Conservation (phyloP, 1,284 basidiomycete species). For the Apiotrichum domesticum region DNA sequence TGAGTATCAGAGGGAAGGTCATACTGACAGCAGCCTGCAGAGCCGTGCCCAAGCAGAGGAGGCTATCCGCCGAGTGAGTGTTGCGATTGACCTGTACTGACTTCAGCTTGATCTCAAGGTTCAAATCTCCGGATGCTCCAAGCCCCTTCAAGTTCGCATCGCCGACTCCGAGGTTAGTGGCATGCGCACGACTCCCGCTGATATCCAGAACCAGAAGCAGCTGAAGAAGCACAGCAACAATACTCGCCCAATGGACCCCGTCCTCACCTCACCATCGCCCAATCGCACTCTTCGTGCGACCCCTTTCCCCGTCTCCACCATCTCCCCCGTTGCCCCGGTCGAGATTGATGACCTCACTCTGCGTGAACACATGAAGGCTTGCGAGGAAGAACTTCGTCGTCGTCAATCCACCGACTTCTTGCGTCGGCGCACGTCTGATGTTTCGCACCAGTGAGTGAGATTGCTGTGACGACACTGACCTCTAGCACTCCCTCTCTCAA, state of each 20-base stretch:
- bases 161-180: slow-evolving; percentile 35
- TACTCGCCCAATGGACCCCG: background rate
- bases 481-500: background rate
- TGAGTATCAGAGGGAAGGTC: slow-evolving; percentile 4
- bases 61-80: slow-evolving; percentile 27
- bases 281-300: background rate
- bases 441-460: background rate
- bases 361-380: background rate
- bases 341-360: background rate
- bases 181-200: background rate
- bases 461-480: background rate
- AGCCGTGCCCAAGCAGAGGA: slow-evolving; percentile 34
- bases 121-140: slow-evolving; percentile 21
- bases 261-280: too few species aligned
- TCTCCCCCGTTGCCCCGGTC: background rate
- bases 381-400: background rate
- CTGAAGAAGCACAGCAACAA: slow-evolving; percentile 4
- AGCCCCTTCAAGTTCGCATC: slow-evolving; percentile 32
- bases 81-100: background rate
- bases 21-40: slow-evolving; percentile 7
- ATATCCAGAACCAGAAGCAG: slow-evolving; percentile 12
- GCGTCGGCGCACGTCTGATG: background rate
- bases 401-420: background rate
- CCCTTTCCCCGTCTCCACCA: background rate
- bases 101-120: slow-evolving; percentile 27